A percentile compares a stretch with the other conserved stretches of the same genome.
Evolutionary conservation across 2,329 filamentous ascomycete genomes (phyloP).

Genomic region (Neurospora sp.): DNA sequence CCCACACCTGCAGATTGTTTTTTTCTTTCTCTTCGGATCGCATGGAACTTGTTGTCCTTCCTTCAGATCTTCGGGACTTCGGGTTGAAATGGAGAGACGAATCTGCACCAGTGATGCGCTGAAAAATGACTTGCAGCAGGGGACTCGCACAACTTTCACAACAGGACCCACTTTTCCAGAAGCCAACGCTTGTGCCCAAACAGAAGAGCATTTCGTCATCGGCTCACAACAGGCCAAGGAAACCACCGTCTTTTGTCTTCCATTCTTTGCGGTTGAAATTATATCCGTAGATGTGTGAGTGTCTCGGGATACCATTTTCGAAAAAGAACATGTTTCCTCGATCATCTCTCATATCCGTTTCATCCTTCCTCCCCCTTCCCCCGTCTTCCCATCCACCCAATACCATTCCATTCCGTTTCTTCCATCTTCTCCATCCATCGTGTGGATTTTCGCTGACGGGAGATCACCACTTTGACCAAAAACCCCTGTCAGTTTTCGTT

Average conservation of each 20-base stretch:
- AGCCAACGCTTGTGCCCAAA: neutral
- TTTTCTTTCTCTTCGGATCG: neutral
- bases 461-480: neutral
- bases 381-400: neutral
- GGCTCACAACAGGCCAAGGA: neutral
- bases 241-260: neutral
- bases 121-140: neutral
- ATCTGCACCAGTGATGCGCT: neutral
- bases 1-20: neutral
- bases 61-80: neutral
- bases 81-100: neutral
- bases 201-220: neutral
- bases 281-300: too few species aligned
- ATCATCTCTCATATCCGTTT: neutral
- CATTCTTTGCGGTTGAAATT: neutral
- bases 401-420: neutral
- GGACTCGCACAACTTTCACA: neutral
- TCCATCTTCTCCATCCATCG: neutral
- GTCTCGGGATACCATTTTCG: too few species aligned
- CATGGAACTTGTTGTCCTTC: neutral
- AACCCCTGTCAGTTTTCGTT: neutral
- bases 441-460: neutral
- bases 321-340: too few species aligned
- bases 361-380: neutral
- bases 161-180: neutral